A percentile compares a stretch with the other conserved stretches of the same genome.
These are phyloP conservation scores for Venturia oleaginea DNA, from an alignment of 2,329 filamentous ascomycete genomes.

Conservation along the genomic window DNA sequence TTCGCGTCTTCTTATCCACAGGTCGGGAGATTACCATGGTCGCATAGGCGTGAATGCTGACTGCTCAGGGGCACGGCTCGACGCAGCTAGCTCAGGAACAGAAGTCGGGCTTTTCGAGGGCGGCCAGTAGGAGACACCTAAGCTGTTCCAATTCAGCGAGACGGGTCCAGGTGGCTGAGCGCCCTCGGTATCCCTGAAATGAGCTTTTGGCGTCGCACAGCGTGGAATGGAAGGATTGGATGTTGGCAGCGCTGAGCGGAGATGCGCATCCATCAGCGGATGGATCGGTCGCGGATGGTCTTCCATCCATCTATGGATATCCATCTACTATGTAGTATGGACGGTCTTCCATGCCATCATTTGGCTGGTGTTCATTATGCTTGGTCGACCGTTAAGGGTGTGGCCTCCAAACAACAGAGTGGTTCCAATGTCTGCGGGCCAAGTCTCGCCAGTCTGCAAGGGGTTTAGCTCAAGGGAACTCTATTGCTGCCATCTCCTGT, in stretches of 20 bases:
- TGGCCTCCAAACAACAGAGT: neutral
- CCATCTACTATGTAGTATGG: no score
- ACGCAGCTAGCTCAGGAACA: constrained; percentile 10
- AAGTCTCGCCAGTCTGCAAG: neutral
- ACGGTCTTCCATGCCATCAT: neutral
- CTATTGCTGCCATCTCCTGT: neutral
- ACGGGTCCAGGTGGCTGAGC: neutral
- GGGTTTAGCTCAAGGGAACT: neutral
- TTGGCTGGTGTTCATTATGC: neutral
- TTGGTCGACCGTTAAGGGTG: neutral
- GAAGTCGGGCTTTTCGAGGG: neutral
- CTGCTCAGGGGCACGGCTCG: neutral
- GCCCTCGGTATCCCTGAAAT: constrained; percentile 9
- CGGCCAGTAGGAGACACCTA: neutral
- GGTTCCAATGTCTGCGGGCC: neutral
- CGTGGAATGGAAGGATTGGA: neutral
- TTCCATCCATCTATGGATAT: no score
- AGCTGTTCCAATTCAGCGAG: neutral
- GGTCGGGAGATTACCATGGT: constrained; percentile 26
- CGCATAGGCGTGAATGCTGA: neutral
- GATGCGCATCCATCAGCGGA: neutral
- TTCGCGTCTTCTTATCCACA: constrained; percentile 26
- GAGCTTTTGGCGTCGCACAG: neutral
- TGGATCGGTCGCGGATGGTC: no score
- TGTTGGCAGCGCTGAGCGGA: constrained; percentile 1